Evolutionary conservation across 495 filamentous ascomycete species (phyloP), one percentile per base, ranked within the genome.

Genomic region (Daldinia loculata): DNA sequence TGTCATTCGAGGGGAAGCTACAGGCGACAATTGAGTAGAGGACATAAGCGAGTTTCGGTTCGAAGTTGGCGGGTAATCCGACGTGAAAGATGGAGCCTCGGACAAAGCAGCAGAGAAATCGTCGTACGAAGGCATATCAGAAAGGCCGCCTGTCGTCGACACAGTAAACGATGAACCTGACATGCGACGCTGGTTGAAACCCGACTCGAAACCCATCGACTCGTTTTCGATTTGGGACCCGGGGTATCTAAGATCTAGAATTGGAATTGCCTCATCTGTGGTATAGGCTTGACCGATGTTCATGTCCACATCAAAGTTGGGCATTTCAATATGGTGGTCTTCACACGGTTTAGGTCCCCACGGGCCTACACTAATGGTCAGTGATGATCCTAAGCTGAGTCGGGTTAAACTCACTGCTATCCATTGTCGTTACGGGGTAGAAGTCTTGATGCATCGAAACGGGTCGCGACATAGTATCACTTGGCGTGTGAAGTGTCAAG

Each of bases 31-130:
- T 61, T 87, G 85, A 4, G 85, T 87, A 14, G 86, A 86, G 50
- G 86, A 88, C 79, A 89, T 86, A 63, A 87, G 76, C 30, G 85
- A 87, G 68, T 84, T 87, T 43, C 85, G 74, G 77, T 87, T 88
- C 17, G 85, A 87, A 30, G 79, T 83, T 50, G 84, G 85, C 53
- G 85, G 84, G 63, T 87, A 88, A 57, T 88, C 86, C 6, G 86
- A 87, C 41, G 76, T 80, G 69, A 86, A 84, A 3, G 85, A 87
- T 11, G 84, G 84, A 29, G 85, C 85, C 52, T 87, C 84, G 34
- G 86, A 85, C 53, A 88, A 67, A 32, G 85, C 77, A 39, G 86
- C 79, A 38, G 86, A 88, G 72, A 87, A 86, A 59, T 89, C 85
- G 36, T 89, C 87, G 66, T 87, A 88, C 6, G 86, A 85, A 36